Base-by-base conservation (phyloP, 2,329 filamentous ascomycete species). In the Nothomitra cinnamomea region DNA sequence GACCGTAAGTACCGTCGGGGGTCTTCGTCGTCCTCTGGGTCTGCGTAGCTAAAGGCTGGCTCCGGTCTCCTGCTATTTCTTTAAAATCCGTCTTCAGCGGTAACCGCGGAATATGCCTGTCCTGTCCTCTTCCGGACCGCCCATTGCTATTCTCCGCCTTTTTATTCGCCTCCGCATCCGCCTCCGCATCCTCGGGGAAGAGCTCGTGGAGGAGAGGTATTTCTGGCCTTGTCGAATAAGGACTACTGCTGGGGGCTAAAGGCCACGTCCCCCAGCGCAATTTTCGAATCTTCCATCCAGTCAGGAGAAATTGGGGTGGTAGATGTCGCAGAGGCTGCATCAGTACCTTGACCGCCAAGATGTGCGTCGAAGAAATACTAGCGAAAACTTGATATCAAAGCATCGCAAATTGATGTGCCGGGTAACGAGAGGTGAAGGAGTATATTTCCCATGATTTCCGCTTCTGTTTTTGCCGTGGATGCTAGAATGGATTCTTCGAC, bases 111-210 rank as follows among this genome's bases (percentile, higher is more conserved):
- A 68, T 56, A n/a, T 67, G 60, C 36, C 63, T 63, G 24, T 58
- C 19, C 21, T 53, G 51, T 45, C 54, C 51, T 51, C 59, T 53
- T 22, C 56, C 6, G 24, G 45, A 35, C 6, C 43, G 43, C 21
- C 15, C 22, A 13, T 28, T 12, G 53, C 3, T 53, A 56, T 45
- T 59, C 54, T 41, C 56, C 57, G 54, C 62, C 55, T 38, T 56
- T 55, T 17, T 58, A 59, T 57, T 64, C 65, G 17, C 10, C 19
- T 17, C n/a, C 2, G 45, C 10, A 32, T 17, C 25, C 3, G 45
- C 45, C 45, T 49, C 24, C 32, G 64, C 64, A 53, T 74, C 70
- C 58, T 76, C 73, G 3, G 77, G 77, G 58, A 80, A 80, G 1
- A 80, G 69, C 58, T 76, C 71, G 52, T 71, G 68, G 4, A 72